Percentiles rank a stretch among this genome's conserved stretches.
phyloP scores from a whole-genome alignment of 129 eudicot species.

The Solidago caesia region DNA sequence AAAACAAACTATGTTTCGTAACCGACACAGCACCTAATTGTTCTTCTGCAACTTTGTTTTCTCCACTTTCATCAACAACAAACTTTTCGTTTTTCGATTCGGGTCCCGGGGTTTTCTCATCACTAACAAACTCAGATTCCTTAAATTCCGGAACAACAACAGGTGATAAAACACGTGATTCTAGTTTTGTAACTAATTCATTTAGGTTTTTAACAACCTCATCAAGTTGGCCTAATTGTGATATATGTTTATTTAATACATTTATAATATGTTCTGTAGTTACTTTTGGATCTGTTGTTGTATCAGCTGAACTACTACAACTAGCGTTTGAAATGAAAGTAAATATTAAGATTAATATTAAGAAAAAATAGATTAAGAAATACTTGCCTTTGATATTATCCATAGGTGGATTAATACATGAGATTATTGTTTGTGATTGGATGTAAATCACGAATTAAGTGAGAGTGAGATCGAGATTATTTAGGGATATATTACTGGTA shows the following conservation, averaged over 20 bases:
- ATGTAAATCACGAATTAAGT: conserved; percentile 12
- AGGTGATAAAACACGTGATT: conserved; percentile 32
- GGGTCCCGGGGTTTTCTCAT: neutral
- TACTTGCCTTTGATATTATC: conserved; percentile 54
- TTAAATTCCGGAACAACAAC: neutral
- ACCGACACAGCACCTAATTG: conserved; percentile 53
- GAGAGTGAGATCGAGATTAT: conserved; percentile 1
- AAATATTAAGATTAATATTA: conserved; percentile 36
- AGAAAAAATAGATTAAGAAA: conserved; percentile 34
- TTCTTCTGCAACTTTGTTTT: conserved; percentile 17
- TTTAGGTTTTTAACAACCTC: conserved; percentile 62
- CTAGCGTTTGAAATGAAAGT: conserved; percentile 23
- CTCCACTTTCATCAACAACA: conserved; percentile 8
- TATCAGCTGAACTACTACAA: conserved; percentile 23
- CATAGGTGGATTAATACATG: conserved; percentile 38
- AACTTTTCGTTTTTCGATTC: neutral
- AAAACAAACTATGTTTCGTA: conserved; percentile 70
- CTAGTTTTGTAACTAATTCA: conserved; percentile 67
- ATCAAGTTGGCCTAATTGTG: conserved; percentile 72
- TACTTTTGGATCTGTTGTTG: conserved; percentile 23
- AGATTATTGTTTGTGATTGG: neutral
- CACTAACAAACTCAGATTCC: neutral
- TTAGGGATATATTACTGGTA: neutral
- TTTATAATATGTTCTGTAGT: conserved; percentile 13
- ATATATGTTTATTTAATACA: conserved; percentile 44